phyloP scores from a whole-genome alignment of 1,139 yeast genomes.

The Suhomyces guaymorum region DNA sequence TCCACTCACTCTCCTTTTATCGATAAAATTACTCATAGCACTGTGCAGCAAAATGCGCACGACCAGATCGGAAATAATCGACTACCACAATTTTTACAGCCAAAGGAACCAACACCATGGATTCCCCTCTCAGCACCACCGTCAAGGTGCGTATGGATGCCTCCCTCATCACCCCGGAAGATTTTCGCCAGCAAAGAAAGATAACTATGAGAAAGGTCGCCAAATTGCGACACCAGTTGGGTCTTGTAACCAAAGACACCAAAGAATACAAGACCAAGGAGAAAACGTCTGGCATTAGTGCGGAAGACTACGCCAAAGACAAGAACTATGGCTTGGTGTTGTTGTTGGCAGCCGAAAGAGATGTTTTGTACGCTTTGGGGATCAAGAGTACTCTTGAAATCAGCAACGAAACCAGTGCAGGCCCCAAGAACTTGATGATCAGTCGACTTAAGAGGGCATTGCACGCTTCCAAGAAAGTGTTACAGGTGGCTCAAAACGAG shows the following conservation, averaged over 20 bases:
- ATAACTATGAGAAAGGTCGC: no score
- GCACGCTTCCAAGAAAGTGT: slow-evolving; percentile 44
- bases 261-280: slow-evolving; percentile 51
- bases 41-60: background rate
- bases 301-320: slow-evolving; percentile 51
- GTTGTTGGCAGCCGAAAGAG: slow-evolving; percentile 64
- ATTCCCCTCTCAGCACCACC: no score
- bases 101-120: no score
- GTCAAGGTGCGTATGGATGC: no score
- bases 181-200: no score
- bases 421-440: slow-evolving; percentile 54
- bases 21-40: no score
- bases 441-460: slow-evolving; percentile 72
- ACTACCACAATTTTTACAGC: no score
- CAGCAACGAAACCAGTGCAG: slow-evolving; percentile 39
- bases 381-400: slow-evolving; percentile 59
- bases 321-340: slow-evolving; percentile 48
- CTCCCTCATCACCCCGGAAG: no score
- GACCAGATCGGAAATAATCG: no score
- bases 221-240: slow-evolving; percentile 57
- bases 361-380: slow-evolving; percentile 68
- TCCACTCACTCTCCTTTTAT: no score
- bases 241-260: slow-evolving; percentile 59
- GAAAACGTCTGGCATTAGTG: slow-evolving; percentile 41
- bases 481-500: slow-evolving; percentile 41